Base-by-base conservation (phyloP, 805 yeast species). In the Saccharomycopsis synnaedendra region DNA sequence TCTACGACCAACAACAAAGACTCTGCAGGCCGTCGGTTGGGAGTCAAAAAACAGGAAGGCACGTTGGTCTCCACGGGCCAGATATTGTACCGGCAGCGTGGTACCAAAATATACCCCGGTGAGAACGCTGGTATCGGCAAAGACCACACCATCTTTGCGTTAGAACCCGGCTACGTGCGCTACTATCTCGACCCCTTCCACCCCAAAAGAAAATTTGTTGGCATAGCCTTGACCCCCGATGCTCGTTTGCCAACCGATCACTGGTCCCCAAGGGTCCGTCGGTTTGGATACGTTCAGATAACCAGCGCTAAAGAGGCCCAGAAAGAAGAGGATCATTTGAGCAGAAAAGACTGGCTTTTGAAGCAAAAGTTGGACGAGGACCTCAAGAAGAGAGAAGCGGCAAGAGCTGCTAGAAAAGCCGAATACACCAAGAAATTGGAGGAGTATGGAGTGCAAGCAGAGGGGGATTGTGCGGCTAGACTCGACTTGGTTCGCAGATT, bases 171-270 rank as follows among this genome's bases (percentile, higher is more conserved):
- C 30, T 87, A 70, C 62, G 97, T 90, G 32, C 76, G 94, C 54
- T 93, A 77, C 66, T 93, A 93, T 65, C 68, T 82, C 52, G 96
- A 93, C 68, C 97, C 98, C 4, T 93, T 93, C 72, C 97, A 93
- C 60, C 97, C 97, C 40, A 77, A 79, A 62, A 79, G 97, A 61
- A 83, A 80, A 60, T 86, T 85, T 60, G 84, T 88, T 54, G 98
- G 98, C 38, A 80, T 93, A 37, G 88, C 95, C 0, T 71, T 93
- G 45, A 68, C 67, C 37, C 72, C 73, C 50, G 83, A 80, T 1
- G 65, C 75, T 35, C 67, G 70, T 52, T 72, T 90, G 36, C 98
- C 98, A 39, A 79, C 86, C 10, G 85, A 90, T 5, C 97, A 93
- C 63, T 90, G 89, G 64, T 82, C 72, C n/a, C 96, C 97, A 40